Conservation (phyloP, 805 yeast species). For the Ogataea polymorpha region DNA sequence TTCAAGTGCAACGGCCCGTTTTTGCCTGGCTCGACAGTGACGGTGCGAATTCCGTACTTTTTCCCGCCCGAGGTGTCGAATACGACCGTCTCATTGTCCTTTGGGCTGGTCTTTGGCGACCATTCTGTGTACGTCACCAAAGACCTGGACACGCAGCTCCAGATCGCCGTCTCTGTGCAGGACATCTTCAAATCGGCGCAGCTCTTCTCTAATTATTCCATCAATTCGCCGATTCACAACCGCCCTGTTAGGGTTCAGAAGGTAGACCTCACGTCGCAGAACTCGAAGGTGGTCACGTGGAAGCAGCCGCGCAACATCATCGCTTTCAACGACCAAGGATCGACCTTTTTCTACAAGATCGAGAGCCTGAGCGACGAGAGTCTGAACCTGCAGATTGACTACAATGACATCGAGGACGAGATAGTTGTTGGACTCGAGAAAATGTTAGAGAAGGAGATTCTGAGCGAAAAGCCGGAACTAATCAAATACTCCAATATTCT, state of each 20-base stretch:
- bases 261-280: constrained; percentile 32
- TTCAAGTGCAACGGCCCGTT: constrained; percentile 17
- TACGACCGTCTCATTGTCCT: constrained; percentile 24
- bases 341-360: constrained; percentile 58
- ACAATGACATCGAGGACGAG: constrained; percentile 47
- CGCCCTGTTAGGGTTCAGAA: constrained; percentile 52
- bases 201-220: constrained; percentile 64
- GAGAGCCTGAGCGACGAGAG: constrained; percentile 33
- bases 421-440: constrained; percentile 31
- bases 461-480: constrained; percentile 8
- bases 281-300: constrained; percentile 26
- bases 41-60: constrained; percentile 30
- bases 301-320: constrained; percentile 37
- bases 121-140: constrained; percentile 19
- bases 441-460: constrained; percentile 16
- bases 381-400: constrained; percentile 42
- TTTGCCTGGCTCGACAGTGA: constrained; percentile 8
- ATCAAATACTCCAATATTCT: constrained; percentile 24
- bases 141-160: constrained; percentile 49
- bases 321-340: constrained; percentile 70
- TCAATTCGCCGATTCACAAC: constrained; percentile 52
- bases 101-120: constrained; percentile 21
- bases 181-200: constrained; percentile 62
- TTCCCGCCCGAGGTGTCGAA: constrained; percentile 35
- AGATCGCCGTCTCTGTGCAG: constrained; percentile 74